A percentile compares a stretch with the other conserved stretches of the same genome.
These are phyloP conservation scores for Rubus parviflorus DNA, from an alignment of 306 rosid genomes.

Conservation along the genomic window DNA sequence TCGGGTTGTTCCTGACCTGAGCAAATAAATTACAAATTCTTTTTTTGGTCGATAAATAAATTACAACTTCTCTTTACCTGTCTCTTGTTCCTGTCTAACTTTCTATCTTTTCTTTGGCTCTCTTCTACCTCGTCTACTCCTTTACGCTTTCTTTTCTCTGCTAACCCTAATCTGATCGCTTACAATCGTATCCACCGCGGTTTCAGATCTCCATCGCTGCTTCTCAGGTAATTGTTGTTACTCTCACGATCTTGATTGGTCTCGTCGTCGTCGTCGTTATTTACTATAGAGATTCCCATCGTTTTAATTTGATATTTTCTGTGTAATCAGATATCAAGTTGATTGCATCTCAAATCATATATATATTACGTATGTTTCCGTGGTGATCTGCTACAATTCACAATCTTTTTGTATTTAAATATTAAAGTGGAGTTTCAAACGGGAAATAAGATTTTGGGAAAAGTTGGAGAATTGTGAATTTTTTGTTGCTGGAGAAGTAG, in stretches of 20 bases:
- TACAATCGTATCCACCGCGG: not conserved
- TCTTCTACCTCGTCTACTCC: not conserved
- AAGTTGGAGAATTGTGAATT: not conserved
- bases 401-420: not conserved
- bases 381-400: conserved; percentile 3
- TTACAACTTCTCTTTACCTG: not conserved
- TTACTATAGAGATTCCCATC: not conserved
- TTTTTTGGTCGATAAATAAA: not conserved
- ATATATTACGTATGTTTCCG: not conserved
- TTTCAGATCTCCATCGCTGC: conserved; percentile 36
- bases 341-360: not conserved
- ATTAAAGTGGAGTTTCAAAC: not conserved
- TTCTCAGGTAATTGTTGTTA: conserved; percentile 34
- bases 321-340: conserved; percentile 13
- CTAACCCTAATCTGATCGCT: conserved; percentile 37
- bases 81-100: not conserved
- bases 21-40: not conserved
- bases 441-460: not conserved
- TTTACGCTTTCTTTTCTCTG: conserved; percentile 15
- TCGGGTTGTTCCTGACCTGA: not conserved
- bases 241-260: not conserved
- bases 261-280: not conserved
- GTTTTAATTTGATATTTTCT: conserved; percentile 10
- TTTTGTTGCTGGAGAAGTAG: not conserved
- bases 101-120: too few species aligned